These are phyloP conservation scores for Xanthoparmelia taractica DNA, from an alignment of 495 filamentous ascomycete species.

Conservation along the genomic window DNA sequence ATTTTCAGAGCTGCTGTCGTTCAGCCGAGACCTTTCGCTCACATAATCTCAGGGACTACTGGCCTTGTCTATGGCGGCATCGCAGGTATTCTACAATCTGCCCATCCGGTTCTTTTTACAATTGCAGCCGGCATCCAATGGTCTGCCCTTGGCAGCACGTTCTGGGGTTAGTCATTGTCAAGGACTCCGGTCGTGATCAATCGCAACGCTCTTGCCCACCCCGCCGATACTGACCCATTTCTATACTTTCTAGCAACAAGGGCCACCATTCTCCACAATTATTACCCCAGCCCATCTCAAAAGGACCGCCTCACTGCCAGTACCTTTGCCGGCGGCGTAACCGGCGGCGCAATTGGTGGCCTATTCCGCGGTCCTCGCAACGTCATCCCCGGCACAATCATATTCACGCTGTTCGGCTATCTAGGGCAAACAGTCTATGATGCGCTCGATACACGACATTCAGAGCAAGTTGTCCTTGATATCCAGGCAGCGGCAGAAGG, in stretches of 20 bases:
- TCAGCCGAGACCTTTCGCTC: constrained; percentile 7
- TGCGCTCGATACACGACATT: constrained; percentile 38
- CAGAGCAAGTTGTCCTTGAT: constrained; percentile 17
- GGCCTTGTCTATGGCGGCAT: constrained; percentile 68
- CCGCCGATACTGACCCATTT: neutral
- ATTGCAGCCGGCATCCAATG: constrained; percentile 68
- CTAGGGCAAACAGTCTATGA: constrained; percentile 54
- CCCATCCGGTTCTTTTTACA: constrained; percentile 58
- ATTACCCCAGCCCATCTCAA: constrained; percentile 29
- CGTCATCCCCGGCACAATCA: constrained; percentile 51
- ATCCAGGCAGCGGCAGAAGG: constrained; percentile 29
- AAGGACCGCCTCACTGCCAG: constrained; percentile 55
- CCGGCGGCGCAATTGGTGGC: constrained; percentile 55
- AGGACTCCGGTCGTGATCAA: neutral
- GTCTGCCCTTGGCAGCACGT: constrained; percentile 67
- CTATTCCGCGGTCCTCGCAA: constrained; percentile 47
- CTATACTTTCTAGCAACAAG: constrained; percentile 31
- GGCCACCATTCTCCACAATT: constrained; percentile 31
- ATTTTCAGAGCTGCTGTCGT: neutral
- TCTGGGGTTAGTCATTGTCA: constrained; percentile 52
- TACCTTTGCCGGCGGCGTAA: constrained; percentile 58
- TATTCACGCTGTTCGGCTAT: constrained; percentile 57
- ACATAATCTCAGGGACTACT: constrained; percentile 45
- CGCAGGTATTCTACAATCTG: constrained; percentile 58
- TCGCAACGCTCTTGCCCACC: neutral